phyloP scores from a whole-genome alignment of 495 filamentous ascomycete genomes.

The Xylaria castorea region DNA sequence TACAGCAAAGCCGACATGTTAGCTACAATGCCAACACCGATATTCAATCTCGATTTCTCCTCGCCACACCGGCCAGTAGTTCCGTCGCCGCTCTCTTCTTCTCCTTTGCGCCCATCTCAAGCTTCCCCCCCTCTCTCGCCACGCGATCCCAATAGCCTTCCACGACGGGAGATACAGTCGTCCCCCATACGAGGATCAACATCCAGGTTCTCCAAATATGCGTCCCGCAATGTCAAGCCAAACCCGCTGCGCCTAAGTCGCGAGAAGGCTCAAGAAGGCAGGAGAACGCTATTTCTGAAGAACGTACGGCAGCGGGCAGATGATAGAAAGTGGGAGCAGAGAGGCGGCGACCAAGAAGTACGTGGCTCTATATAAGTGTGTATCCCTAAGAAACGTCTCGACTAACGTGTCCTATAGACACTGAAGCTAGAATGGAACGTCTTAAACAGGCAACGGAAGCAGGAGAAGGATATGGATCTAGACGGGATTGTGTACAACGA shows the following conservation, averaged over 20 bases:
- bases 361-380: constrained; percentile 21
- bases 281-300: constrained; percentile 74
- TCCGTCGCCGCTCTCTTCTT: constrained; percentile 44
- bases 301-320: constrained; percentile 77
- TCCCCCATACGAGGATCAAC: constrained; percentile 41
- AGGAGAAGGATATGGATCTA: constrained; percentile 57
- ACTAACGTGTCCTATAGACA: constrained; percentile 47
- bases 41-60: constrained; percentile 41
- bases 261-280: constrained; percentile 58
- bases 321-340: constrained; percentile 66
- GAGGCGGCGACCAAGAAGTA: constrained; percentile 82
- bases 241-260: constrained; percentile 49
- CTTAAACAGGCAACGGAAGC: constrained; percentile 46
- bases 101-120: constrained; percentile 40
- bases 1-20: constrained; percentile 37
- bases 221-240: constrained; percentile 39
- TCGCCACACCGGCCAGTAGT: constrained; percentile 41
- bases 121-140: constrained; percentile 40
- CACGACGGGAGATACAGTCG: constrained; percentile 42
- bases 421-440: constrained; percentile 55
- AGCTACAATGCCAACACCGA: constrained; percentile 37
- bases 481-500: constrained; percentile 54
- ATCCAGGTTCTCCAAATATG: constrained; percentile 39
- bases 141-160: constrained; percentile 36
- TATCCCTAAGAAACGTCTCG: neutral